Percentiles rank a stretch among this genome's conserved stretches.
Evolutionary conservation across 2,329 filamentous ascomycete species (phyloP).

Genomic region (Paecilomyces dactylethromorphus): DNA sequence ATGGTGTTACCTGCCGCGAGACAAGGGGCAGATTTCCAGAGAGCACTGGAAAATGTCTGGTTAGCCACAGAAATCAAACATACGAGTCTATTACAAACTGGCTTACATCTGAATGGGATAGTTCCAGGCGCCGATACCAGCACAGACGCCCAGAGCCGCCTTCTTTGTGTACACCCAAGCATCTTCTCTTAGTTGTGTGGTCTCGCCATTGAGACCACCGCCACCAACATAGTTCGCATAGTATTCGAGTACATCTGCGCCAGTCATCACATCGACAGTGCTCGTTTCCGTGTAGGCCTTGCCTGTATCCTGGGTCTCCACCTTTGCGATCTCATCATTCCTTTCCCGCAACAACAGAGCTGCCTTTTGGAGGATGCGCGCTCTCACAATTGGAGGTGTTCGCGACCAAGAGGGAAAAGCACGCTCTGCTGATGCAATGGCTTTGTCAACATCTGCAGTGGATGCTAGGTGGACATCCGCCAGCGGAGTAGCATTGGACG

Average conservation of each 20-base stretch:
- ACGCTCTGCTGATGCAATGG: conserved; percentile 61
- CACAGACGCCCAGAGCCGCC: conserved; percentile 75
- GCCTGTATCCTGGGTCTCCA: conserved; percentile 80
- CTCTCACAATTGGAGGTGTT: conserved; percentile 66
- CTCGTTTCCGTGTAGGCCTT: conserved; percentile 82
- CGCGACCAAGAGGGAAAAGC: conserved; percentile 73
- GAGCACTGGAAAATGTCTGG: conserved; percentile 40
- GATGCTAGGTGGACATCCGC: conserved; percentile 69
- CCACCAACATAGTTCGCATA: conserved; percentile 73
- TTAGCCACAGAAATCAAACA: conserved; percentile 3
- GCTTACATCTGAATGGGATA: conserved; percentile 75
- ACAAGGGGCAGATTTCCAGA: conserved; percentile 85
- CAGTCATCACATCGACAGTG: conserved; percentile 74
- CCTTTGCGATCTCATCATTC: conserved; percentile 71
- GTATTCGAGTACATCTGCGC: conserved; percentile 80
- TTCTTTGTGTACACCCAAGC: conserved; percentile 81
- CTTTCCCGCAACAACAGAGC: conserved; percentile 65
- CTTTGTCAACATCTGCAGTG: conserved; percentile 60
- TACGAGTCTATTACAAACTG: neutral
- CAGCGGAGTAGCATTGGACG: conserved; percentile 61
- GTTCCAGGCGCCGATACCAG: conserved; percentile 85
- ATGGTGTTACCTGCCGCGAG: conserved; percentile 82
- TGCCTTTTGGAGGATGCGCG: conserved; percentile 71
- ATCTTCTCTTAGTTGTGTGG: conserved; percentile 64
- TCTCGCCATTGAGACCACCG: conserved; percentile 74